Base-by-base conservation (phyloP, 2,329 filamentous ascomycete genomes). In the Cladorrhinum sp. region DNA sequence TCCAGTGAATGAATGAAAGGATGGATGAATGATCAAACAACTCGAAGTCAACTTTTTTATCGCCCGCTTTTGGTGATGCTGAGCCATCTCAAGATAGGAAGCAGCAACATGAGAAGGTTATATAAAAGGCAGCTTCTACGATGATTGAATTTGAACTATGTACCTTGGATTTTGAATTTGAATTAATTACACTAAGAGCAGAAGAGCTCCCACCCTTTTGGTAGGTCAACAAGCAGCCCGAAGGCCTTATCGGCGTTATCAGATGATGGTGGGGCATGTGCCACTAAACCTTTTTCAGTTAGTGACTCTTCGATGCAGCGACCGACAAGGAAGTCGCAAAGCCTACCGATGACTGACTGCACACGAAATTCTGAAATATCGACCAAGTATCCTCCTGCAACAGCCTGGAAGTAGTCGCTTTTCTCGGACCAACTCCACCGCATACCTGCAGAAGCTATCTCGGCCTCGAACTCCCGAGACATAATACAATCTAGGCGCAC, bases 291-390 rank as follows among this genome's bases (percentile, higher is more conserved):
- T 48, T 50, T 18, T 50, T 48, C 16, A 8, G 30, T 39, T 33
- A 46, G 39, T 49, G 54, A 42, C 48, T 49, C n/a, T n/a, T 42
- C 49, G 14, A 10, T 57, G 49, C 42, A 39, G 46, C 26, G 48
- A 52, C 59, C 52, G 48, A 36, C 55, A 50, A 36, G 62, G 61
- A 60, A 64, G 58, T 39, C 33, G 16, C n/a, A 52, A 64, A 50
- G 62, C 55, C 59, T 50, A 61, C 42, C 42, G 42, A 46, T 46
- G 42, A 46, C 42, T 66, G 64, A 64, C 54, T 65, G 64, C 64
- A 66, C 66, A 66, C 63, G 62, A 68, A 68, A 64, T 63, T 66
- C 64, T 60, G 60, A 60, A 64, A 65, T 64, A 65, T 64, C 60
- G 46, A 60, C 57, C 24, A 46, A 26, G 61, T n/a, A 48, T 54